Evolutionary conservation across 257 asterid genomes (phyloP), one percentile per base, ranked within the genome.

Genomic region (Salvia splendens): DNA sequence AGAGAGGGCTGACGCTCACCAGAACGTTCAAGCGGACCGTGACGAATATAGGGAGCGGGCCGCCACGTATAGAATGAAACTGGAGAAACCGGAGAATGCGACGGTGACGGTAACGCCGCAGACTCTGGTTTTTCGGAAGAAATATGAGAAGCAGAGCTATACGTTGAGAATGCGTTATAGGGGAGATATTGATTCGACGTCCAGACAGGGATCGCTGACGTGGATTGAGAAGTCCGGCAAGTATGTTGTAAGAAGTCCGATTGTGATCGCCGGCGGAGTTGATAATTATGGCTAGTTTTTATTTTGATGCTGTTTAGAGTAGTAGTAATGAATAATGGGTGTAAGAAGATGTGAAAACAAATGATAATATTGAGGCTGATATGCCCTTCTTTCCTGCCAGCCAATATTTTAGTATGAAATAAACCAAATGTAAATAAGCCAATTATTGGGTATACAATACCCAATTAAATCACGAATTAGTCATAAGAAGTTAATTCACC

Each of bases 21-120:
- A 53, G 70, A 1, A 72, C 12, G 4, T 82, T 79, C 57, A 24
- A 40, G 30, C 69, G 87, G 53, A 72, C 72, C 2, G 61, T 82
- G n/a, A 79, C 79, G 12, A 77, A 79, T 67, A 83, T 79, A 4
- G 87, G 84, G 35, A 42, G 64, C 4, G 80, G 78, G 78, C 74
- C 1, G 77, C 77, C 15, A 73, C 72, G 3, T 82, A 79, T 30
- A 67, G 10, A 12, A 6, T 3, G 74, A 53, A 35, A 40, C 3
- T 82, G 33, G 77, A 62, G 32, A 48, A 10, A 12, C 82, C 84
- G 5, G 55, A 3, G 60, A 76, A 68, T 20, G 55, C 67, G 3
- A 75, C 68, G 2, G 53, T 65, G n/a, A 42, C 61, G 16, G 43
- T 78, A 32, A 12, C 41, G 43, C 83, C 84, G 2, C 38, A 42